A percentile compares a stretch with the other conserved stretches of the same genome.
Conservation (phyloP, 2,329 filamentous ascomycete genomes). For the Penicillium sp. region DNA sequence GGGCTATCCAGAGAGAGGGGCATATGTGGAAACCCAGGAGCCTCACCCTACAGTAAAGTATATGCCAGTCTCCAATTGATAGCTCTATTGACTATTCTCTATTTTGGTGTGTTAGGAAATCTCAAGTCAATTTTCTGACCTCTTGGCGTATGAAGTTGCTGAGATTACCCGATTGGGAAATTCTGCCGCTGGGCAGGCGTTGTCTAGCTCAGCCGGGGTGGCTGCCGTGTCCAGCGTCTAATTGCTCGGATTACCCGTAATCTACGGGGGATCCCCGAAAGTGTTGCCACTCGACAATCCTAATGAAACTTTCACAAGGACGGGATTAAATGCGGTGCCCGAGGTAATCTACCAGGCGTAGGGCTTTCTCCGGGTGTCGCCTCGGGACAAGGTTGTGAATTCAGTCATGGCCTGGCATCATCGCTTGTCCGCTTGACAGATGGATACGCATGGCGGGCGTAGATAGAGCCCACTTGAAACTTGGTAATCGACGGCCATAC, state of each 20-base stretch:
- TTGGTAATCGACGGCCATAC: not conserved
- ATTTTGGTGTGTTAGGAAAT: not conserved
- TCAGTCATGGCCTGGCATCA: not conserved
- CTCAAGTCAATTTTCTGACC: not conserved
- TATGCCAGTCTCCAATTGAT: not conserved
- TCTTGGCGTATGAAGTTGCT: not conserved
- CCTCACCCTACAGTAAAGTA: not conserved
- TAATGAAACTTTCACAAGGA: not conserved
- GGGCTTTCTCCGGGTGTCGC: not conserved
- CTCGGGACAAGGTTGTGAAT: not conserved
- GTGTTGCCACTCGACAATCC: slow-evolving; percentile 1
- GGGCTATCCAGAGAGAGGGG: not conserved
- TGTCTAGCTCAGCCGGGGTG: not conserved
- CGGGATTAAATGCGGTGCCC: slow-evolving; percentile 1
- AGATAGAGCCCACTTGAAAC: not conserved
- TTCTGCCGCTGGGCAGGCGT: not conserved
- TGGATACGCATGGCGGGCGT: no score
- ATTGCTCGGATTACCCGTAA: not conserved
- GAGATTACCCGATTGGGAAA: slow-evolving; percentile 2
- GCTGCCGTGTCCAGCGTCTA: slow-evolving; percentile 9
- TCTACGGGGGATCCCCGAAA: not conserved
- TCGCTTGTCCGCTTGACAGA: no score
- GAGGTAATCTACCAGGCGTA: not conserved
- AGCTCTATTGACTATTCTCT: not conserved
- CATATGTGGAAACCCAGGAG: not conserved